Percentiles rank a stretch among this genome's conserved stretches.
These are phyloP conservation scores for Neurospora tetrasperma DNA, from an alignment of 495 filamentous ascomycete species.

Conservation along the genomic window DNA sequence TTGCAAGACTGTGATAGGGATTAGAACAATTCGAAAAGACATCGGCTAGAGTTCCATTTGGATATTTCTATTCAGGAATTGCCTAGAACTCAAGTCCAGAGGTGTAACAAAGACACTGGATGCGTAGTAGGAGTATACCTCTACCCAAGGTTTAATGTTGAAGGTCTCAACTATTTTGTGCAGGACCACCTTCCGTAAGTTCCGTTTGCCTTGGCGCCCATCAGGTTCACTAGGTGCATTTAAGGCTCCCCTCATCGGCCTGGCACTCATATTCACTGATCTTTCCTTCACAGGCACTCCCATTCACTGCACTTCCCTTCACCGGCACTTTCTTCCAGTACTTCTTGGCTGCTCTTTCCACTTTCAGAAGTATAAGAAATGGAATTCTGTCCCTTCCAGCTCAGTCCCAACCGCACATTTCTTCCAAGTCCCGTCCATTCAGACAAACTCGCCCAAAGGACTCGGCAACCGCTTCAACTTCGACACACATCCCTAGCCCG, in stretches of 20 bases:
- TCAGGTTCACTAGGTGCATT: not conserved
- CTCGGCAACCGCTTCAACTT: not conserved
- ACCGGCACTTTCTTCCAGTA: not conserved
- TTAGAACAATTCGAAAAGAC: no score
- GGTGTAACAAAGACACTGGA: no score
- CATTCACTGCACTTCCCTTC: not conserved
- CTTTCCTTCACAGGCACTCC: not conserved
- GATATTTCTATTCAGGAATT: no score
- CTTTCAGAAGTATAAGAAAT: not conserved
- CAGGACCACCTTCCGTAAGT: no score
- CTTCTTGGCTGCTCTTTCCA: not conserved
- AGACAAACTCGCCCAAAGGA: not conserved
- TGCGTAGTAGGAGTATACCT: no score
- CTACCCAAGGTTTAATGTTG: no score
- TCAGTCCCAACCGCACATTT: not conserved
- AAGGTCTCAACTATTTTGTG: no score
- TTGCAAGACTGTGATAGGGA: no score
- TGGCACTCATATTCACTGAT: not conserved
- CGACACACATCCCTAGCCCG: not conserved
- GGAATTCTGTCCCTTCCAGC: not conserved
- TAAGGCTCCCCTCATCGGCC: not conserved
- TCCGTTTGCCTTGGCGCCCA: not conserved
- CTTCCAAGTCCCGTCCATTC: not conserved
- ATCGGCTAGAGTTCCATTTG: no score
- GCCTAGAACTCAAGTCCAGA: no score